Base-by-base conservation (phyloP, 805 yeast species). In the Clavispora asparagi region DNA sequence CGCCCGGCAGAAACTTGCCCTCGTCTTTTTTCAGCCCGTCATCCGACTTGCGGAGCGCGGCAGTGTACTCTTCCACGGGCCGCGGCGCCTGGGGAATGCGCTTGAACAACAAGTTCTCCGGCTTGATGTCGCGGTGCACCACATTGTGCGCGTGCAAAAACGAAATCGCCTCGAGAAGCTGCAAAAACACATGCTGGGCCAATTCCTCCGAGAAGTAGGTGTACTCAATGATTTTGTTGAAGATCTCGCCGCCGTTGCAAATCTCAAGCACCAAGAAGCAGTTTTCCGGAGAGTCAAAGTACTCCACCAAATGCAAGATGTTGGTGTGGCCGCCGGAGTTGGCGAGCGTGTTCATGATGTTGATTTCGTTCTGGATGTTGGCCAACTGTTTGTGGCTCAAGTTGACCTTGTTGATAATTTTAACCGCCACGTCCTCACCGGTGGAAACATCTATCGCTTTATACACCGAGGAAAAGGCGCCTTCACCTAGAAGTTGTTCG, bases 121-220 rank as follows among this genome's bases (percentile, higher is more conserved):
- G 92, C 60, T 87, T 87, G 50, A 87, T 79, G 63, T 87, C 95
- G 52, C 95, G 71, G 65, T 87, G 95, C 30, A 86, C 95, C 43
- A 87, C 79, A 7, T 94, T 94, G 51, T 78, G 81, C 46, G 78
- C 81, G 63, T 87, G 95, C 55, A 87, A 63, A 61, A 85, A 86
- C 56, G 79, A 70, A 25, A 87, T 71, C 1, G 89, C 86, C 26
- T 74, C 63, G 2, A 83, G 82, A 31, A 85, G 77, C 59, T 85
- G 90, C 29, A 67, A 63, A 32, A 83, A 79, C 19, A 83, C 75
- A 61, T 82, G 87, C 40, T 87, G 69, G 3, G 85, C 67, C 32
- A 83, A 63, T 54, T 82, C 82, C 57, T 83, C 90, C 27, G 81
- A 74, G 52, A 83, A 76, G 60, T 83, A 83, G 7, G 87, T 83